Evolutionary conservation across 2,329 filamentous ascomycete species (phyloP).

Genomic region (Penicillium corylophilum): DNA sequence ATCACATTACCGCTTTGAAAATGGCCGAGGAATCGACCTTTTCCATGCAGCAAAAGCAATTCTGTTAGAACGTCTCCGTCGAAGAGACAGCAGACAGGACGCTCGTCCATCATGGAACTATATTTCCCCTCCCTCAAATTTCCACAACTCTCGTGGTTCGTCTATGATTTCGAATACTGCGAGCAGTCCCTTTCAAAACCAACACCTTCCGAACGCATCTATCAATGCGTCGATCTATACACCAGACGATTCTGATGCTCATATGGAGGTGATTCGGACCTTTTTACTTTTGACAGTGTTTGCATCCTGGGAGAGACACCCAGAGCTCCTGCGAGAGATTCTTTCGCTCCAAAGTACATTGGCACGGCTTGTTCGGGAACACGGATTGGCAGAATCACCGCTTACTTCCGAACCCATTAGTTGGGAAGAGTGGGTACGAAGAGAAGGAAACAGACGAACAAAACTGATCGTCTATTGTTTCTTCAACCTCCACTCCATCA

Average conservation of each 20-base stretch:
- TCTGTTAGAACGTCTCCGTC: constrained; percentile 52
- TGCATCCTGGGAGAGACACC: constrained; percentile 60
- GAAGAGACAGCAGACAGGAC: constrained; percentile 49
- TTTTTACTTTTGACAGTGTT: constrained; percentile 57
- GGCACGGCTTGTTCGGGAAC: constrained; percentile 56
- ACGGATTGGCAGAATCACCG: constrained; percentile 44
- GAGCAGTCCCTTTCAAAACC: constrained; percentile 46
- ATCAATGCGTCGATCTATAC: constrained; percentile 36
- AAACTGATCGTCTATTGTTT: constrained; percentile 59
- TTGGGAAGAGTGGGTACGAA: constrained; percentile 55
- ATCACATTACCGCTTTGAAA: constrained; percentile 51
- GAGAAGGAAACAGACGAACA: constrained; percentile 54
- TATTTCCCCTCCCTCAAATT: constrained; percentile 36
- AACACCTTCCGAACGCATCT: constrained; percentile 30
- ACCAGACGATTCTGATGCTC: constrained; percentile 45
- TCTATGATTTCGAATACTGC: constrained; percentile 44
- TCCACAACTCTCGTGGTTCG: constrained; percentile 42
- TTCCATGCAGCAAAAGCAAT: constrained; percentile 59
- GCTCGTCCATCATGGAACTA: constrained; percentile 45
- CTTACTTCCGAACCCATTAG: constrained; percentile 43
- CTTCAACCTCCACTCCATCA: constrained; percentile 61
- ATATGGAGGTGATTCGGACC: constrained; percentile 52
- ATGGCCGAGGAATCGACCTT: constrained; percentile 54
- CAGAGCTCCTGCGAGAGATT: constrained; percentile 57
- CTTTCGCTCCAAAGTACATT: constrained; percentile 58